These are phyloP conservation scores for Parathielavia appendiculata DNA, from an alignment of 495 filamentous ascomycete species.

Conservation along the genomic window DNA sequence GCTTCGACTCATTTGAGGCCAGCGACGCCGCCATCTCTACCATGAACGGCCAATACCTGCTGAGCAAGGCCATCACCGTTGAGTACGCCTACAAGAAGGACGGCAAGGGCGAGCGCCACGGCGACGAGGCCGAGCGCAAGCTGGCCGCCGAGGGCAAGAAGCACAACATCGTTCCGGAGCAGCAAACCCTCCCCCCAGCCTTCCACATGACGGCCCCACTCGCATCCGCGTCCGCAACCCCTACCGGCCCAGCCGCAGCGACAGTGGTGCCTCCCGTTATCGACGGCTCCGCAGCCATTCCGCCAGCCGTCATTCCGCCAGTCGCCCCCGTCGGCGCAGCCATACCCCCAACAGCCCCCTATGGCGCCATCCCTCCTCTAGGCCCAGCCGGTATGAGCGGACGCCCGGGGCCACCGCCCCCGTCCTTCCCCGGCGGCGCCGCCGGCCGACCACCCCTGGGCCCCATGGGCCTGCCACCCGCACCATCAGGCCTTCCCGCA, in stretches of 20 bases:
- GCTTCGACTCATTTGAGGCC: constrained; percentile 89
- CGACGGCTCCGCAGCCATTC: constrained; percentile 12
- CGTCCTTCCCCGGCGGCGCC: constrained; percentile 22
- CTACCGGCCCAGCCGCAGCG: constrained; percentile 30
- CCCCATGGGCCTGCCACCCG: constrained; percentile 44
- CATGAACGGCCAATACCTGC: constrained; percentile 95
- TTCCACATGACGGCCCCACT: constrained; percentile 40
- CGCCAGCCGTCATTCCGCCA: constrained; percentile 26
- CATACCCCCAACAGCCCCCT: constrained; percentile 31
- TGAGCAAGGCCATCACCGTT: constrained; percentile 92
- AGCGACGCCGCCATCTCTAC: constrained; percentile 85
- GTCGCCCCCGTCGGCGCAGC: constrained; percentile 27
- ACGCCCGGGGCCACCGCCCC: constrained; percentile 28
- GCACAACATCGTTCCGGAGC: constrained; percentile 78
- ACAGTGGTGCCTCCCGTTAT: constrained; percentile 10
- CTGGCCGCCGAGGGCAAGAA: constrained; percentile 89
- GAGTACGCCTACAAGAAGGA: constrained; percentile 99
- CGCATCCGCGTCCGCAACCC: constrained; percentile 20
- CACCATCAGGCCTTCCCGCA: constrained; percentile 72
- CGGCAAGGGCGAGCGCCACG: constrained; percentile 93
- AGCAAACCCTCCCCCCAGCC: constrained; percentile 55
- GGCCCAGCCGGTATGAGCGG: constrained; percentile 34
- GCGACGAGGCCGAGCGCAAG: constrained; percentile 89
- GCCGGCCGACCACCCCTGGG: constrained; percentile 19
- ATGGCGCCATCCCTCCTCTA: constrained; percentile 35